Evolutionary conservation across 1,139 yeast species (phyloP), one percentile per base, ranked within the genome.

Genomic region (Diutina catenulata): DNA sequence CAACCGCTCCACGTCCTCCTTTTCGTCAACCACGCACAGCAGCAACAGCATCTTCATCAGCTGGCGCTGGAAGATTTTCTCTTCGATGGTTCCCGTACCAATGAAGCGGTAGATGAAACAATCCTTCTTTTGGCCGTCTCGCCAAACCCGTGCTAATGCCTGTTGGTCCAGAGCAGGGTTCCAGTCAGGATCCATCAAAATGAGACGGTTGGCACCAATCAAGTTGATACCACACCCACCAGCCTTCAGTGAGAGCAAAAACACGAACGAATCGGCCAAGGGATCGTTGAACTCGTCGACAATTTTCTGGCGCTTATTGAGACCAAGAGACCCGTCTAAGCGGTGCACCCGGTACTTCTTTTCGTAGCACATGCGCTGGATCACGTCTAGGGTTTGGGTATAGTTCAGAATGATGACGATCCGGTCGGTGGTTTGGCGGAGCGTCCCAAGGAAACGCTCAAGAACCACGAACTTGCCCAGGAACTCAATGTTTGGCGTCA

Each of bases 171-270:
- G 82, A 0, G 98, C 98, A 0, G 98, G 98, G 50, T 91, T 91
- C 98, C 98, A 91, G 57, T 93, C 98, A 0, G 98, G 98, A 54
- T 91, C 99, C 50, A 91, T 68, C 40, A 91, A 64, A 22, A 91
- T 75, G 43, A 91, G 65, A 44, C 98, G 68, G 50, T 93, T 91
- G 8, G 98, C 99, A 8, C 98, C 98, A 50, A 91, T 91, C 47
- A 91, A 70, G 53, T 91, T 91, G 52, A 91, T 86, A 57, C 99
- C 99, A 64, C 98, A 91, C 0, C 99, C 99, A 47, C 99, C 99
- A 1, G 99, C 99, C 56, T 91, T 93, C 9, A 95, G 84, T 50
- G 95, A 86, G 40, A 91, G 64, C 44, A 91, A 64, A 49, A 91
- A 91, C 3, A 91, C 78, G 54, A 91, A 91, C 47, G 87, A 97